These are phyloP conservation scores for Forsythia suspensa DNA, from an alignment of 257 asterid genomes.

Conservation along the genomic window DNA sequence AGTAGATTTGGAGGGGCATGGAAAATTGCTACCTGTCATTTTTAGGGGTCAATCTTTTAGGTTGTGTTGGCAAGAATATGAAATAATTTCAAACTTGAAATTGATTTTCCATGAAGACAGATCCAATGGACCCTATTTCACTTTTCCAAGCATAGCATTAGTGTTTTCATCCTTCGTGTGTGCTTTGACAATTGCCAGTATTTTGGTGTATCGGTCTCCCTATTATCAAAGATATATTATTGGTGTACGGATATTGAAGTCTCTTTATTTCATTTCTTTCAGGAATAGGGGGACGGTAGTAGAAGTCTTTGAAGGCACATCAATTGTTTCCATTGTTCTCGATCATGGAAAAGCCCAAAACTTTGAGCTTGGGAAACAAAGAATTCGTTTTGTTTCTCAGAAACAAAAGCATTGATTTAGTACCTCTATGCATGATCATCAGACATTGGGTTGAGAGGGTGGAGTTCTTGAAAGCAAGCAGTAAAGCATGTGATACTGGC, in stretches of 20 bases:
- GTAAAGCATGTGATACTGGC: neutral
- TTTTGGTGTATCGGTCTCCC: neutral
- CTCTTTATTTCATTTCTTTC: constrained; percentile 8
- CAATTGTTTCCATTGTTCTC: constrained; percentile 63
- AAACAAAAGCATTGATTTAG: constrained; percentile 55
- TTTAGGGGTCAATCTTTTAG: too few species aligned
- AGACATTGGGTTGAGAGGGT: neutral
- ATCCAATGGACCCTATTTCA: neutral
- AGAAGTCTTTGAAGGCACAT: constrained; percentile 63
- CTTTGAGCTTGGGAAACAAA: constrained; percentile 91
- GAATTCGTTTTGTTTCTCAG: constrained; percentile 83
- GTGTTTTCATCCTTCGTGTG: neutral
- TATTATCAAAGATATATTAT: neutral
- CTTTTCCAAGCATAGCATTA: neutral
- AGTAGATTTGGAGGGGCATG: too few species aligned
- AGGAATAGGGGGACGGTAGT: constrained; percentile 67
- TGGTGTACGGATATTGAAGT: neutral
- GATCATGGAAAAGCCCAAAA: constrained; percentile 76
- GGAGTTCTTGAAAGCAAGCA: neutral
- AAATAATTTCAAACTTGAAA: neutral
- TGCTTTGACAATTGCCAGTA: neutral
- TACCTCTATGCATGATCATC: neutral
- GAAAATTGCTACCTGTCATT: too few species aligned
- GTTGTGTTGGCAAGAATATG: neutral
- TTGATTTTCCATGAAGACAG: neutral